phyloP scores from a whole-genome alignment of 371 early-diverging fungal genomes.

The Batkoa obscura region DNA sequence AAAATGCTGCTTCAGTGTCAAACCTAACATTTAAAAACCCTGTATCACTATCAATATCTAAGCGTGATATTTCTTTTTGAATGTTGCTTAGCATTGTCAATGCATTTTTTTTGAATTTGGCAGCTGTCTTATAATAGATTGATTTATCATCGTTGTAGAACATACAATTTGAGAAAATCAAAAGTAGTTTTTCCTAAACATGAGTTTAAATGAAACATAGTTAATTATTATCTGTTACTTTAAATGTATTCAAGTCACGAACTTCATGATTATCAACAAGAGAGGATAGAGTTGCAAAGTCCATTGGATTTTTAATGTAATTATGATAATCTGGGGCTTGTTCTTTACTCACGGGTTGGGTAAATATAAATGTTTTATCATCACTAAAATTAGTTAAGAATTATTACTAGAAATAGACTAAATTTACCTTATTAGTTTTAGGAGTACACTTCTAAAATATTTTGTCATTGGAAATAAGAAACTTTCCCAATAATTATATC shows the following conservation, averaged over 20 bases:
- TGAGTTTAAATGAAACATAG: conserved; percentile 1
- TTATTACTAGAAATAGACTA: not conserved
- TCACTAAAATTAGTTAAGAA: not conserved
- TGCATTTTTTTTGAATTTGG: conserved; percentile 18
- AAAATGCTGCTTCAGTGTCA: too few species aligned
- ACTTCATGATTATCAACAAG: conserved; percentile 20
- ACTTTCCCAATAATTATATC: conserved; percentile 29
- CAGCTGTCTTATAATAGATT: conserved; percentile 44
- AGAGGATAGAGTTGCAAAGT: conserved; percentile 23
- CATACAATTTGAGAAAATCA: conserved; percentile 57
- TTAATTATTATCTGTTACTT: not conserved
- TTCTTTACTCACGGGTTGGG: conserved; percentile 42
- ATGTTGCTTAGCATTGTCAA: too few species aligned
- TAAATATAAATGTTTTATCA: not conserved
- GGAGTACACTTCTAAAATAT: not conserved
- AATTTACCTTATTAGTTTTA: not conserved
- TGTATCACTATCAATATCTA: too few species aligned
- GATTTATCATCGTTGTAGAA: conserved; percentile 58
- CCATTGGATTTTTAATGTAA: conserved; percentile 34
- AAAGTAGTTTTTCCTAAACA: conserved; percentile 30
- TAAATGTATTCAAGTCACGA: not conserved
- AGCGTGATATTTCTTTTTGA: too few species aligned
- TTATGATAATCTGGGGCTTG: conserved; percentile 60
- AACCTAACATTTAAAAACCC: too few species aligned
- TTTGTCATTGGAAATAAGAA: conserved; percentile 52